Percentiles rank a stretch among this genome's conserved stretches.
These are phyloP conservation scores for Taiwanofungus camphoratus DNA, from an alignment of 1,284 basidiomycete genomes.

Conservation along the genomic window DNA sequence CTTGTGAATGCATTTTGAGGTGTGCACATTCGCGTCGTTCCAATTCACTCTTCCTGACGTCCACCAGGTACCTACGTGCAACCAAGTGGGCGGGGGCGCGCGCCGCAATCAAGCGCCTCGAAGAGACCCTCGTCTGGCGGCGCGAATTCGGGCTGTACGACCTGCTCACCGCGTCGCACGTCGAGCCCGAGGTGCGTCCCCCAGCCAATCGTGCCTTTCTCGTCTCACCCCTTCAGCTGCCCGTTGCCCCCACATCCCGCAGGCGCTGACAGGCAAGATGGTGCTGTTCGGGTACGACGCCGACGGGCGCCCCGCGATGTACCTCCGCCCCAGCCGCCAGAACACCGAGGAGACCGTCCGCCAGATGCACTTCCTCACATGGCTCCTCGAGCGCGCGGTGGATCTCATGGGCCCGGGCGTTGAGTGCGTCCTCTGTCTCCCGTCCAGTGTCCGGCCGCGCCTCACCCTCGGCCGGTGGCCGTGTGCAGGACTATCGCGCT, in stretches of 20 bases:
- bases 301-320: constrained; percentile 62
- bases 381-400: constrained; percentile 65
- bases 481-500: constrained; percentile 54
- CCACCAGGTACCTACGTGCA: constrained; percentile 59
- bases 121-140: constrained; percentile 69
- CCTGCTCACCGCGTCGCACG: constrained; percentile 45
- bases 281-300: constrained; percentile 73
- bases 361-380: constrained; percentile 75
- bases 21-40: constrained; percentile 21
- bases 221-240: neutral
- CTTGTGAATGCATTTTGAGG: constrained; percentile 66
- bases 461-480: neutral
- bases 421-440: constrained; percentile 45
- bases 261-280: constrained; percentile 72
- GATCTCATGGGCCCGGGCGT: constrained; percentile 74
- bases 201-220: too few species aligned
- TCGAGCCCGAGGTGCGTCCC: constrained; percentile 66
- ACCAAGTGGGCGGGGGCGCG: constrained; percentile 58
- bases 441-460: constrained; percentile 13
- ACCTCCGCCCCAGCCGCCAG: constrained; percentile 79
- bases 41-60: neutral
- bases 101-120: constrained; percentile 54
- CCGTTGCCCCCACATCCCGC: constrained; percentile 3
- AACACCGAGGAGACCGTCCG: constrained; percentile 73
- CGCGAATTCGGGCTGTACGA: constrained; percentile 68